phyloP scores from a whole-genome alignment of 2,329 filamentous ascomycete species.

The Talaromyces funiculosus region DNA sequence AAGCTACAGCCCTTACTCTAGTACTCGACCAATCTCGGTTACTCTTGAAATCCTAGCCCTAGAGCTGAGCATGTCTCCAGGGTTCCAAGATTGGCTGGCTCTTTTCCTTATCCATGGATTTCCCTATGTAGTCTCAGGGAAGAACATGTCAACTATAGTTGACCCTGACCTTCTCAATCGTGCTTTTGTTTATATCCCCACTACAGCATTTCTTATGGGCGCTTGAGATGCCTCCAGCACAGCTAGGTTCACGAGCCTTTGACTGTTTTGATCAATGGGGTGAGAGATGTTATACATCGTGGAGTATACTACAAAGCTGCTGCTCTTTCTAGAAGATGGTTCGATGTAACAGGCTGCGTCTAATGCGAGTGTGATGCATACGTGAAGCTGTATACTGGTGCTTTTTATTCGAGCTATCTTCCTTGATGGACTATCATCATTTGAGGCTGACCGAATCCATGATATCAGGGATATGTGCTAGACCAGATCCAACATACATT shows the following conservation, averaged over 20 bases:
- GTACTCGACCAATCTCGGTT: neutral
- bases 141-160: neutral
- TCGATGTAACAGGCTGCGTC: no score
- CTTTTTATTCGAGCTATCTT: neutral
- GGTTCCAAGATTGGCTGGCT: neutral
- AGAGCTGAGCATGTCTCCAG: neutral
- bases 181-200: neutral
- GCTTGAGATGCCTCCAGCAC: no score
- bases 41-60: neutral
- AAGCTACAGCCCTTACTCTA: neutral
- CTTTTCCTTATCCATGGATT: neutral
- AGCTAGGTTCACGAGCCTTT: no score
- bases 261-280: neutral
- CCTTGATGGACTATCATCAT: neutral
- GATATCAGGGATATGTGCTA: no score
- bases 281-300: neutral
- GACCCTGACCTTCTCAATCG: neutral
- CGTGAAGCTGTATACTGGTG: no score
- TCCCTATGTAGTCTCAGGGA: neutral
- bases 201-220: neutral
- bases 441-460: neutral
- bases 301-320: no score
- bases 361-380: no score
- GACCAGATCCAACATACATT: neutral
- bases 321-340: neutral